Evolutionary conservation across 2,329 filamentous ascomycete genomes (phyloP).

Genomic region (Pestalotiopsis sp.): DNA sequence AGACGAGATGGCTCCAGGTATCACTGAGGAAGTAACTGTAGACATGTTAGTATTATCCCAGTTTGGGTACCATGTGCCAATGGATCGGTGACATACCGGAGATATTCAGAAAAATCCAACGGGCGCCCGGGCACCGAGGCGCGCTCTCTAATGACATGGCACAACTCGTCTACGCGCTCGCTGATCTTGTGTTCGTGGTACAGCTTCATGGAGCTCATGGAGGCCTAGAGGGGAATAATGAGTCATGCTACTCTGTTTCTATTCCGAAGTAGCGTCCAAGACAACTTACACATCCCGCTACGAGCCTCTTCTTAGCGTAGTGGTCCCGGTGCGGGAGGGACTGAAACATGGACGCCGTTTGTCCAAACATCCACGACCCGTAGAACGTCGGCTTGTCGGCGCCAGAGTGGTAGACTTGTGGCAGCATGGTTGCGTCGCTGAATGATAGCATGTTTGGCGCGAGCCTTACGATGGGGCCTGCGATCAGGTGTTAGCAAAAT

Average conservation of each 20-base stretch:
- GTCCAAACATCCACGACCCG: conserved; percentile 10
- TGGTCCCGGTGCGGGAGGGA: conserved; percentile 8
- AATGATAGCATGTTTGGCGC: conserved; percentile 8
- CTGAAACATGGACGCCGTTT: conserved; percentile 12
- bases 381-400: conserved; percentile 8
- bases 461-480: conserved; percentile 8
- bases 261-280: background rate
- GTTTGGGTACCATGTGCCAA: background rate
- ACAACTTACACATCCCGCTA: conserved; percentile 7
- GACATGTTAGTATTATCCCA: background rate
- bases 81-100: background rate
- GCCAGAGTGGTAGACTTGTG: background rate
- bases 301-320: conserved; percentile 9
- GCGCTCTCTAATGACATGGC: background rate
- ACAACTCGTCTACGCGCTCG: background rate
- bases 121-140: background rate
- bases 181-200: background rate
- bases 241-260: background rate
- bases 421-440: conserved; percentile 11
- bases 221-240: background rate
- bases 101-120: background rate
- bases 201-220: background rate
- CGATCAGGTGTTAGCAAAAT: background rate
- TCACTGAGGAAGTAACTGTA: background rate
- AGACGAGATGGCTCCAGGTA: conserved; percentile 1